phyloP scores from a whole-genome alignment of 352 stramenopile genomes.

The Pythium sp. region DNA sequence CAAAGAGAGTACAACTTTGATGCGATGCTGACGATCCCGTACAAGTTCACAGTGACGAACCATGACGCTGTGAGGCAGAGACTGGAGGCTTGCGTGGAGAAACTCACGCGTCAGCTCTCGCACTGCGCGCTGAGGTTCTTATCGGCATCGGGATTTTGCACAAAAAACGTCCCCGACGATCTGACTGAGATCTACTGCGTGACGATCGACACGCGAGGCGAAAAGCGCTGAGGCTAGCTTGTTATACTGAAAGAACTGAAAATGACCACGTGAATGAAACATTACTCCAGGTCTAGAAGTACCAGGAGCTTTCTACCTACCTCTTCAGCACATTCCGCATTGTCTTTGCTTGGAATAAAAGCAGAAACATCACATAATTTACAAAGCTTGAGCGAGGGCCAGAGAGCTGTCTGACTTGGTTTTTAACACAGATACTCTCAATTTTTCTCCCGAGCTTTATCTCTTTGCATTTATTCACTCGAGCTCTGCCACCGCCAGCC shows the following conservation, averaged over 20 bases:
- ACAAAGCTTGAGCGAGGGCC: neutral
- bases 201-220: no score
- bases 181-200: no score
- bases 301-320: neutral
- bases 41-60: neutral
- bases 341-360: neutral
- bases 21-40: neutral
- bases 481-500: slow-evolving; percentile 56
- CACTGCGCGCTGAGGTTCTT: no score
- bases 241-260: no score
- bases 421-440: neutral
- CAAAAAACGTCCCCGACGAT: no score
- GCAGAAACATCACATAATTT: neutral
- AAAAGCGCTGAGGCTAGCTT: no score
- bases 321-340: neutral
- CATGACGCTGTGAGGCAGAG: neutral
- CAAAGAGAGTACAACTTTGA: neutral
- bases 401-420: neutral
- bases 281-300: neutral
- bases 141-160: no score
- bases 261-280: no score
- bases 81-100: no score
- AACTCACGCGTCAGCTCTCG: no score
- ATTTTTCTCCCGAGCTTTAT: no score
- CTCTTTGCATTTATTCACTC: slow-evolving; percentile 9